Evolutionary conservation across 768 basidiomycete genomes (phyloP), one percentile per base, ranked within the genome.

Genomic region (Coprinopsis sp.): DNA sequence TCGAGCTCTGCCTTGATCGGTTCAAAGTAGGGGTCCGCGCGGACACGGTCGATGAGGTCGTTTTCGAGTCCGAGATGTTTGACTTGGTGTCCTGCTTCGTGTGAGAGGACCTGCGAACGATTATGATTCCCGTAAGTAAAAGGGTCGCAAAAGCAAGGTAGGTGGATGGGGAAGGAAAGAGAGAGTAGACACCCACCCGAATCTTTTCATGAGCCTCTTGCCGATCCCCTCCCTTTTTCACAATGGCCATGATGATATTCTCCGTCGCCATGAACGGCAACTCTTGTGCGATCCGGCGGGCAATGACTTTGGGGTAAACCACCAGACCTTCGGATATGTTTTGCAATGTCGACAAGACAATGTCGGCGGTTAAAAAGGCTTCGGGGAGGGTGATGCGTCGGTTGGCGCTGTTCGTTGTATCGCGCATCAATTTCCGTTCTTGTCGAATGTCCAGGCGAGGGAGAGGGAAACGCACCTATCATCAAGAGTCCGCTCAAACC

Each of bases 261-360:
- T 99, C 96, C 2, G 96, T 99, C 3, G 95, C 93, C 96, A 99
- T 98, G 78, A 98, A 98, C 1, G 96, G 96, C 27, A 99, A 77
- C 64, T 99, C 96, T 64, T 97, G 91, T 2, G 82, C 66, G 64
- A 99, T 94, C 29, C 91, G 83, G 33, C 92, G 81, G 8, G 78
- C 90, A 53, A 99, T 98, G 51, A 99, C 95, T 63, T 81, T 85
- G 8, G 96, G 96, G 65, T 98, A 98, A 46, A 99, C 94, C n/a
- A 98, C 93, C n/a, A 99, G 77, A 0, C 95, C 96, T 67, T 98
- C 96, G 2, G 88, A 89, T 58, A 99, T 86, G 64, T 98, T 98
- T 62, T 95, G 93, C 19, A 99, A 74, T 18, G 93, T 97, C 50
- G 90, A 91, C 10, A 98, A 78, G 37, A 98, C 84, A 58, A 97